Conservation (phyloP, 1,284 basidiomycete species). For the Puccinia triticina region DNA sequence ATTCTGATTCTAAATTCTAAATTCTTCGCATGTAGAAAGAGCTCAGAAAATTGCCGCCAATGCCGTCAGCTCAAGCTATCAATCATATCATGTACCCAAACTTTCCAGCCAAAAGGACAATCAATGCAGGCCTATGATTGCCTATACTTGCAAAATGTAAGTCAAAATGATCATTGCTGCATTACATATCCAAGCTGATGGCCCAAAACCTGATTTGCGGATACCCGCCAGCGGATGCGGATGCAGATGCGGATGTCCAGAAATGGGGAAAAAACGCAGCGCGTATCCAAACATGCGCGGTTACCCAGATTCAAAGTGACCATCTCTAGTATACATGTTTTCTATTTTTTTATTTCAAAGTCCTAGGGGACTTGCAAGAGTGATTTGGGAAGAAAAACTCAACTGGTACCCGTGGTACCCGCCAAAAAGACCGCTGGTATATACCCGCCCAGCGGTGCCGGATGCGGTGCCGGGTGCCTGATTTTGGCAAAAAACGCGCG, state of each 20-base stretch:
- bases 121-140: background rate
- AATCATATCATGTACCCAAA: background rate
- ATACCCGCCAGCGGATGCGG: too few species aligned
- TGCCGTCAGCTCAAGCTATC: conserved; percentile 11
- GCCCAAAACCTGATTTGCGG: background rate
- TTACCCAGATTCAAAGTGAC: too few species aligned
- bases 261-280: too few species aligned
- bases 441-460: too few species aligned
- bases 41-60: conserved; percentile 9
- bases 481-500: too few species aligned
- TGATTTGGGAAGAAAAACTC: too few species aligned
- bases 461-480: too few species aligned
- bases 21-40: background rate
- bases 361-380: too few species aligned
- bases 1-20: background rate
- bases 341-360: too few species aligned
- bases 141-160: conserved; percentile 7
- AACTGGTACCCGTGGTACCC: too few species aligned
- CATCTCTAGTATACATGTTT: background rate
- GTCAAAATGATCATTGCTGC: background rate
- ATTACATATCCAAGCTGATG: background rate
- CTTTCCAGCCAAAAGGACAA: background rate
- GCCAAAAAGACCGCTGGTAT: too few species aligned
- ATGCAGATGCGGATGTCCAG: background rate
- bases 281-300: background rate